A percentile compares a stretch with the other conserved stretches of the same genome.
These are phyloP conservation scores for Neopestalotiopsis sp. DNA, from an alignment of 2,329 filamentous ascomycete species.

Conservation along the genomic window DNA sequence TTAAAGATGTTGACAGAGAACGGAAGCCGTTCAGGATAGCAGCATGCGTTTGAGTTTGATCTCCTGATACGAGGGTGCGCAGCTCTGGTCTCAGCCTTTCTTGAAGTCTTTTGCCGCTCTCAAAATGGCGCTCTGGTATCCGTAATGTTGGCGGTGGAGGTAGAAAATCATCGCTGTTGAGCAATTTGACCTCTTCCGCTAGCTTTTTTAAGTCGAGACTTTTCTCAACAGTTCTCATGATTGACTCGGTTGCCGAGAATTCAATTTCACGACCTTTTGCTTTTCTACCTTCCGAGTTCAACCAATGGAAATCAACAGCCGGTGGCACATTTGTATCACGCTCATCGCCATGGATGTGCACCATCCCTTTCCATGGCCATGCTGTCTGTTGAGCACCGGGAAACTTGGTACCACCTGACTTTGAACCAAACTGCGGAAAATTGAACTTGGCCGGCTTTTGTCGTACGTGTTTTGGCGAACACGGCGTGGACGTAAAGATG, in stretches of 20 bases:
- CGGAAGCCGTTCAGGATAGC: slow-evolving; percentile 64
- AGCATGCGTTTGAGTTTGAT: slow-evolving; percentile 51
- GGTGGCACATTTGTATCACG: not conserved
- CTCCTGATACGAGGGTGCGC: slow-evolving; percentile 31
- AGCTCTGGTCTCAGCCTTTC: slow-evolving; percentile 52
- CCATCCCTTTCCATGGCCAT: slow-evolving; percentile 72
- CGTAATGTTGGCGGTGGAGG: slow-evolving; percentile 55
- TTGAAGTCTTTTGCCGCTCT: slow-evolving; percentile 61
- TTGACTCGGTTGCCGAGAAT: slow-evolving; percentile 46
- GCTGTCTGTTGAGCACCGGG: slow-evolving; percentile 69
- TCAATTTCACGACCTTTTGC: slow-evolving; percentile 54
- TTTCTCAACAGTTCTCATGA: slow-evolving; percentile 41
- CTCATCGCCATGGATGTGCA: slow-evolving; percentile 63
- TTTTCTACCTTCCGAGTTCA: slow-evolving; percentile 43
- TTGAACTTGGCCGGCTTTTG: slow-evolving; percentile 35
- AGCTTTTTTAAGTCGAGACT: slow-evolving; percentile 46
- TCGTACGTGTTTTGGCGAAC: slow-evolving; percentile 52
- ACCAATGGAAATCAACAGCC: not conserved
- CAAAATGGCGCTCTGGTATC: slow-evolving; percentile 60
- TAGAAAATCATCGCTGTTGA: slow-evolving; percentile 45
- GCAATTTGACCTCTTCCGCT: slow-evolving; percentile 37
- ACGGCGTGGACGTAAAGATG: slow-evolving; percentile 58
- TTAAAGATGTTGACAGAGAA: slow-evolving; percentile 65
- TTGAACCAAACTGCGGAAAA: slow-evolving; percentile 49
- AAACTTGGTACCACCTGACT: slow-evolving; percentile 57